Percentiles rank a stretch among this genome's conserved stretches.
These are phyloP conservation scores for Fusarium robinianum DNA, from an alignment of 2,329 filamentous ascomycete genomes.

Conservation along the genomic window DNA sequence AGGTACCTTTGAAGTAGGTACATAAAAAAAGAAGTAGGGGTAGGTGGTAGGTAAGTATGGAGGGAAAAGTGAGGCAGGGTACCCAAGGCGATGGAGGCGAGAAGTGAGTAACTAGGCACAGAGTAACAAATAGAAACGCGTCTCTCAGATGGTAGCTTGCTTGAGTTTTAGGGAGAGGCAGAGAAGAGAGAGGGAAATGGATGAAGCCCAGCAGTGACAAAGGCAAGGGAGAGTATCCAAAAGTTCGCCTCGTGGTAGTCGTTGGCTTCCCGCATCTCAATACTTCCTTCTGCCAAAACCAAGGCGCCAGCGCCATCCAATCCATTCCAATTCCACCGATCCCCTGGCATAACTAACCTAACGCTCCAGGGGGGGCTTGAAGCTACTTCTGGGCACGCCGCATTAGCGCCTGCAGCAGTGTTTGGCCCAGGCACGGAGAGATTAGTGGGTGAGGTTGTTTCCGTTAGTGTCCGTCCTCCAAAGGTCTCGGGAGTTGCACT, in stretches of 20 bases:
- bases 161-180: slow-evolving; percentile 1
- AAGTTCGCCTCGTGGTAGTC: too few species aligned
- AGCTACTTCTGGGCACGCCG: slow-evolving; percentile 13
- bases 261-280: too few species aligned
- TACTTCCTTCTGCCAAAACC: slow-evolving; percentile 13
- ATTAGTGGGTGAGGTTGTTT: slow-evolving; percentile 20
- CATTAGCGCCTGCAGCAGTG: slow-evolving; percentile 29
- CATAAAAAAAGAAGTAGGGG: too few species aligned
- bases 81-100: too few species aligned
- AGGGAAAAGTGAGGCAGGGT: too few species aligned
- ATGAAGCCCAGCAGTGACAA: not conserved
- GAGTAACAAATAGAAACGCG: too few species aligned
- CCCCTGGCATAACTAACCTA: slow-evolving; percentile 17
- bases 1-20: too few species aligned
- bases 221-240: not conserved
- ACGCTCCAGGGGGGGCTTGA: slow-evolving; percentile 7
- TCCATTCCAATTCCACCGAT: slow-evolving; percentile 25
- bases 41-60: too few species aligned
- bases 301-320: slow-evolving; percentile 12
- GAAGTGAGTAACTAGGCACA: too few species aligned
- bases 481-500: too few species aligned
- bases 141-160: too few species aligned
- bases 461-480: slow-evolving; percentile 24
- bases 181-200: not conserved
- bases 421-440: slow-evolving; percentile 22